Base-by-base conservation (phyloP, 1,139 yeast genomes). In the Zygosaccharomyces sapae region DNA sequence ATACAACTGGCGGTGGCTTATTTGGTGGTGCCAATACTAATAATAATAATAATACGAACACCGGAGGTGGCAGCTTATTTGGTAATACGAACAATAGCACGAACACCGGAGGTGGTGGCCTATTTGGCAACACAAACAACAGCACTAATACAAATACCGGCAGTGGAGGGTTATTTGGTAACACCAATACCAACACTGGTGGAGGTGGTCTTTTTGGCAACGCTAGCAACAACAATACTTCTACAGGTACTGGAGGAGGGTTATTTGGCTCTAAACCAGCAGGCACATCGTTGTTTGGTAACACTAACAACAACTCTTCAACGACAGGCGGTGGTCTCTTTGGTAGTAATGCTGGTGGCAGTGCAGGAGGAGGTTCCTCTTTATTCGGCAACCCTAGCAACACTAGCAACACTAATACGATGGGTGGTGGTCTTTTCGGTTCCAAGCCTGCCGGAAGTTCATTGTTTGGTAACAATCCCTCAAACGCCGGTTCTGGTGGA, bases 381-480 rank as follows among this genome's bases (percentile, higher is more conserved):
- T 56, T 69, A 22, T 72, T 71, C 61, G 76, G 75, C 1, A 59
- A 54, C 50, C 22, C 8, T 19, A 55, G 52, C 44, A 59, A 54
- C 50, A 37, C 8, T 19, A 55, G 52, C 44, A 66, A 59, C 44
- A 62, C 52, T 39, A 50, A 48, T 6, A 46, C 57, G 41, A 55
- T 52, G 40, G 50, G 59, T 19, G 29, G 53, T 5, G 61, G 65
- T 8, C 47, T 59, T n/a, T 63, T 63, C 51, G 67, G 69, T 3
- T 44, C 50, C 46, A 55, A 55, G 44, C 57, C 57, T 13, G 41
- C 59, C 18, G 63, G 62, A 7, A 58, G 64, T 4, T 59, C 64
- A 10, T 55, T 65, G n/a, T 67, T 66, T 55, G 74, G 74, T 12
- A 61, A 53, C 45, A 61, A 54, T 45, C 57, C 51, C 38, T 44